Evolutionary conservation across 1,139 yeast species (phyloP), one percentile per base, ranked within the genome.

Genomic region (Entelexis paramagnoliae): DNA sequence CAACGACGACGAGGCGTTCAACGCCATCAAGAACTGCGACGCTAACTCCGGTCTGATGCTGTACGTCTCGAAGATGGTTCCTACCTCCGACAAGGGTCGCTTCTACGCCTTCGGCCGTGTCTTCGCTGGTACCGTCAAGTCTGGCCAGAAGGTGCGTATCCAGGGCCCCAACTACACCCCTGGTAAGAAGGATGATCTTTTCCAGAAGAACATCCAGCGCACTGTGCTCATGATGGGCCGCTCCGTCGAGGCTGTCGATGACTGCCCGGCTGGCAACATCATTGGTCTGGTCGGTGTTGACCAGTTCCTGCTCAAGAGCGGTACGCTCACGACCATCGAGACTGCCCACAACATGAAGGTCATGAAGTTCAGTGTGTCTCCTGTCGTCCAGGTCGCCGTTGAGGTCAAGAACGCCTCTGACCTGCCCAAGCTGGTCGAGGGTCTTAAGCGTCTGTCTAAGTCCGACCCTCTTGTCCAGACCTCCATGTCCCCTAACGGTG

Each of bases 81-180:
- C 98, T 76, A 91, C 98, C 72, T 89, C 97, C 67, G 98, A 91
- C 77, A 91, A 89, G 82, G 98, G 98, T 83, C 89, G 98, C 81
- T 91, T 91, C 95, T 91, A 88, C 83, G 98, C 98, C 72, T 91
- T 91, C 79, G 98, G 98, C 76, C 93, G 98, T 82, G 97, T 91
- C 74, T 91, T 91, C 80, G 85, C 97, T 67, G 98, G 98, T 88
- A 91, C 97, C 70, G 96, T 91, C 69, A 85, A 77, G 74, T 86
- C 96, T 68, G 98, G 98, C 77, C 89, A 83, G 81, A 91, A 91
- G 86, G 95, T 91, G 71, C 86, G 98, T 81, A 91, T 91, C 72
- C 98, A 91, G 81, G 98, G 98, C 78, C 98, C 97, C 73, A 89
- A 89, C 95, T 91, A 87, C 78, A 80, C 79, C 68, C 95, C 94